phyloP scores from a whole-genome alignment of 169 alveolate species.

The Blepharisma undulans region DNA sequence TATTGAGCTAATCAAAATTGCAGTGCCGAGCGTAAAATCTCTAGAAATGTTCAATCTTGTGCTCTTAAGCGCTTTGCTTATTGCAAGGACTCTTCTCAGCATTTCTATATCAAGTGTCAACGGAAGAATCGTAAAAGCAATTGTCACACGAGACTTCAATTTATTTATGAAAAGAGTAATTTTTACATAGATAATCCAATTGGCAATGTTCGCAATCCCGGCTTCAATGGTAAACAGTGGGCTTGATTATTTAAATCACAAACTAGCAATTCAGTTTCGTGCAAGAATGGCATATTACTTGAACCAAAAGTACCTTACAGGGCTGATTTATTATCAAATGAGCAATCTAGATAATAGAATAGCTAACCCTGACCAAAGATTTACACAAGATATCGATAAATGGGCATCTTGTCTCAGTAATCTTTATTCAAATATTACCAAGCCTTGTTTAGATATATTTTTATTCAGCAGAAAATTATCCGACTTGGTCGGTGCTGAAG shows the following conservation, averaged over 20 bases:
- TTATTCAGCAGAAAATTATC: constrained; percentile 77
- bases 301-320: constrained; percentile 68
- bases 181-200: constrained; percentile 41
- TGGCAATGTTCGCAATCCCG: constrained; percentile 81
- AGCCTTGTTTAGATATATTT: constrained; percentile 84
- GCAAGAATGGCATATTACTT: constrained; percentile 67
- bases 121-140: constrained; percentile 82
- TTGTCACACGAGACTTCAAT: constrained; percentile 64
- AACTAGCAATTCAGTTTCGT: constrained; percentile 75
- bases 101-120: constrained; percentile 80
- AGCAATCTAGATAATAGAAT: constrained; percentile 79
- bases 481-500: constrained; percentile 79
- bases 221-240: constrained; percentile 81
- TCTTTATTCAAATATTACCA: constrained; percentile 75
- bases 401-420: constrained; percentile 78
- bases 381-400: constrained; percentile 78
- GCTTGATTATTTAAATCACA: constrained; percentile 70
- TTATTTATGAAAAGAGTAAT: constrained; percentile 69
- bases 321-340: constrained; percentile 78
- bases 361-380: constrained; percentile 82
- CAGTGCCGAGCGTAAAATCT: constrained; percentile 64
- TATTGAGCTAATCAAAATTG: constrained; percentile 61
- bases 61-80: constrained; percentile 68
- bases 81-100: constrained; percentile 79
- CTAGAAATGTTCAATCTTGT: constrained; percentile 54